Base-by-base conservation (phyloP, 306 rosid genomes). In the Quercus suber region DNA sequence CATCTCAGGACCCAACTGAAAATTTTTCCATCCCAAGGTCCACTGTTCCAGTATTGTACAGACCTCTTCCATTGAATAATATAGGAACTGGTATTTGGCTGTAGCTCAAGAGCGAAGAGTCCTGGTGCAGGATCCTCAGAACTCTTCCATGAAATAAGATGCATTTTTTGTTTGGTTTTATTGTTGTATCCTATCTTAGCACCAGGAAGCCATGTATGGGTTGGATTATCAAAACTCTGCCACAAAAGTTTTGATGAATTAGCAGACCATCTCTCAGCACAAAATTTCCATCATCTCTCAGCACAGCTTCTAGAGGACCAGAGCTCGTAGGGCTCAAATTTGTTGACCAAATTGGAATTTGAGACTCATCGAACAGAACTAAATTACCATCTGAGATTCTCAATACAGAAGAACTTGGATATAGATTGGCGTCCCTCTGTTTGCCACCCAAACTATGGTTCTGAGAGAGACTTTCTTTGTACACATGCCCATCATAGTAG, bases 121-220 rank as follows among this genome's bases (percentile, higher is more conserved):
- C 93, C 90, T 8, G 80, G 30, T 3, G 86, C 89, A 60, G 91
- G 89, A 58, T 89, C 78, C 31, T 89, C 71, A 0, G 0, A 52
- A 59, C 81, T 91, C 90, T 87, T 91, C 96, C 96, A 86, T 30
- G 96, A 87, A 79, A 84, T 89, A 1, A 91, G 80, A 79, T 76
- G 83, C 2, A 81, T 82, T 67, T 77, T 88, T 35, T 80, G 25
- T 25, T 89, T 89, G 31, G 88, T 89, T 73, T 31, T 83, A 0
- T 73, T 79, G 75, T 91, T 74, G 14, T 82, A 80, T 43, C 31
- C 79, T 19, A 91, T 63, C 79, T 81, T 89, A 7, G 77, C 77
- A 28, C 91, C 87, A 0, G 90, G 93, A 56, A 91, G 90, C 84
- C 82, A 91, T 51, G 93, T 86, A 79, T 91, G 19, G 1, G 96